These are phyloP conservation scores for Yarrowia bubula DNA, from an alignment of 805 yeast species.

Conservation along the genomic window DNA sequence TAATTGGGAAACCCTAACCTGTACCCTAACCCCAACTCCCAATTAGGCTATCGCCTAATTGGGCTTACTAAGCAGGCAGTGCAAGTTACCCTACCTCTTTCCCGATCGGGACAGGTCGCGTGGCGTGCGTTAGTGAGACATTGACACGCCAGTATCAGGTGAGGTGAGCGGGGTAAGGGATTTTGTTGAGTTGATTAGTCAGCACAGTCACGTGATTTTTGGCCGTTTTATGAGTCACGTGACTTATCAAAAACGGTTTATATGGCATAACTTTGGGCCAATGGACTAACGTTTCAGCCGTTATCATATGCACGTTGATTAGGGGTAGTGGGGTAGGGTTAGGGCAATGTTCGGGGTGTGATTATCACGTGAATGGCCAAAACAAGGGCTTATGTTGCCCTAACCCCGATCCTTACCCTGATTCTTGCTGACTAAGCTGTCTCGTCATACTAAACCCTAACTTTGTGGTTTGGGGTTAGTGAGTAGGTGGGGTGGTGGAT, in stretches of 20 bases:
- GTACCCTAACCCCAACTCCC: no score
- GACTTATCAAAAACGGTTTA: background rate
- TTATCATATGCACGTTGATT: constrained; percentile 1
- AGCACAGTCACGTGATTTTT: background rate
- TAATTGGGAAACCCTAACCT: background rate
- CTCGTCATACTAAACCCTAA: background rate
- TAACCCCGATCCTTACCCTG: no score
- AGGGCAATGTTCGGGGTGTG: background rate
- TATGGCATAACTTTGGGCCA: no score
- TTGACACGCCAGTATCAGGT: no score
- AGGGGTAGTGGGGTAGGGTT: background rate
- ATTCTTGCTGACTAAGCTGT: background rate
- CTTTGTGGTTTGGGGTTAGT: background rate
- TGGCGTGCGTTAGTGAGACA: constrained; percentile 9
- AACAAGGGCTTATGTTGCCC: background rate
- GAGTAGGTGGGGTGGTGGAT: background rate
- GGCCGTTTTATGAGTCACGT: background rate
- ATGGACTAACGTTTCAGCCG: background rate
- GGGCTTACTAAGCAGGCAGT: background rate
- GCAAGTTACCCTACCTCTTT: background rate
- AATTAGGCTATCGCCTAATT: background rate
- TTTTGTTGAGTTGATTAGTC: background rate
- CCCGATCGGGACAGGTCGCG: constrained; percentile 8
- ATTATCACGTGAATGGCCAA: background rate
- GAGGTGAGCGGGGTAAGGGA: background rate